Conservation (phyloP, 192 early-diverging fungal species). For the Podochytrium sp. region DNA sequence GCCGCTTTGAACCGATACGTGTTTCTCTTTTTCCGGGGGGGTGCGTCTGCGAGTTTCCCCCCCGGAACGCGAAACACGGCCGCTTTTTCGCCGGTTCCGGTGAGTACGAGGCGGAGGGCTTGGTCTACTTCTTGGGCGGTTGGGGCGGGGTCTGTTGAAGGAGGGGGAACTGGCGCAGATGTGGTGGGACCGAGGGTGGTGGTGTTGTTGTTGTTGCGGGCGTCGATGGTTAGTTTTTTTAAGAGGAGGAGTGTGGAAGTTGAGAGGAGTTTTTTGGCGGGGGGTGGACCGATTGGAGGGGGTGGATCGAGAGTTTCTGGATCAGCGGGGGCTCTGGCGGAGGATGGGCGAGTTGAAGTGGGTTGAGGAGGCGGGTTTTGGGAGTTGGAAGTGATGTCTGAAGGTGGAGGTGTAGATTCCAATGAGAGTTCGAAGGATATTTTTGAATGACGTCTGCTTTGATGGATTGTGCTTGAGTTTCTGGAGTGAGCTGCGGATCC, state of each 20-base stretch:
- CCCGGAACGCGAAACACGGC: not conserved
- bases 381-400: too few relatives aligned
- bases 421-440: too few relatives aligned
- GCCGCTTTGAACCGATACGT: constrained; percentile 22
- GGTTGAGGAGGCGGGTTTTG: not conserved
- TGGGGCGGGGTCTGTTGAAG: not conserved
- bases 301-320: not conserved
- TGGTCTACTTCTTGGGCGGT: constrained; percentile 24
- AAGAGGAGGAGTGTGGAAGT: constrained; percentile 40
- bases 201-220: not conserved
- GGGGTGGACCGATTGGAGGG: not conserved
- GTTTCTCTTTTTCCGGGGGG: not conserved
- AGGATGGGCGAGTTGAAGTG: not conserved
- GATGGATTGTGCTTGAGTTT: too few relatives aligned
- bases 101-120: constrained; percentile 33
- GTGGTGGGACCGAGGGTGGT: not conserved
- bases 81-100: constrained; percentile 23
- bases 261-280: constrained; percentile 33
- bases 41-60: not conserved
- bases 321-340: not conserved
- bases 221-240: constrained; percentile 42
- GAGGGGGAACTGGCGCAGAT: too few relatives aligned
- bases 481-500: too few relatives aligned
- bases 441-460: too few relatives aligned
- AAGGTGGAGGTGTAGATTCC: too few relatives aligned